Base-by-base conservation (phyloP, 139 green algal genomes). In the Ettlia oleoabundans region DNA sequence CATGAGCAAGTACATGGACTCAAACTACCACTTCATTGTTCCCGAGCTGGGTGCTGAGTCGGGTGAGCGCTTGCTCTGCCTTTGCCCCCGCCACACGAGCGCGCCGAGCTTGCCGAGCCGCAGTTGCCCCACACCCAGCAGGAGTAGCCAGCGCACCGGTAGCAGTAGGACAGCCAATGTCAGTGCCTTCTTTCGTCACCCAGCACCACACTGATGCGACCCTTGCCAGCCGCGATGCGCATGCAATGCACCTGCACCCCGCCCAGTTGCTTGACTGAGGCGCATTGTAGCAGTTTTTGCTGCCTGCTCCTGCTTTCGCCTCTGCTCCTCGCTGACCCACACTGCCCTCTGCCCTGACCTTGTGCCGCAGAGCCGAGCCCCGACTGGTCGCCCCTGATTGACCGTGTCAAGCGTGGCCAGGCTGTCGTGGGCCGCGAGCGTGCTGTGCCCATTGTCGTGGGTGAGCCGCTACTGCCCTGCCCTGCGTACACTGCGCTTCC, bases 1-100 rank as follows among this genome's bases (percentile, higher is more conserved):
- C 88, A 97, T 98, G 95, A 91, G 77, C 80, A 98, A 98, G 81
- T 95, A 91, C 81, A 94, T 98, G 18, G 94, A 98, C 90, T 97
- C 94, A 84, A 98, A 97, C 89, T 98, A 98, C 83, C 95, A 98
- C 85, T 95, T 91, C 87, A 61, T 96, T 82, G 92, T 94, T 13
- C 94, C 94, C 24, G 94, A 98, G 88, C 86, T 97, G 30, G 77
- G 77, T 32, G 3, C 26, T 26, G 63, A 75, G 2, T 76, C 64
- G 19, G 63, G 77, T 80, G 73, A 69, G 73, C n/a, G n/a, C n/a
- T n/a, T n/a, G n/a, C n/a, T n/a, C n/a, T n/a, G n/a, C n/a, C n/a
- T n/a, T n/a, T n/a, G n/a, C n/a, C n/a, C n/a, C n/a, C n/a, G n/a
- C n/a, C n/a, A n/a, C n/a, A n/a, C n/a, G n/a, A n/a, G n/a, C n/a